phyloP scores from a whole-genome alignment of 2,329 filamentous ascomycete species.

The Rhynchosporium agropyri region DNA sequence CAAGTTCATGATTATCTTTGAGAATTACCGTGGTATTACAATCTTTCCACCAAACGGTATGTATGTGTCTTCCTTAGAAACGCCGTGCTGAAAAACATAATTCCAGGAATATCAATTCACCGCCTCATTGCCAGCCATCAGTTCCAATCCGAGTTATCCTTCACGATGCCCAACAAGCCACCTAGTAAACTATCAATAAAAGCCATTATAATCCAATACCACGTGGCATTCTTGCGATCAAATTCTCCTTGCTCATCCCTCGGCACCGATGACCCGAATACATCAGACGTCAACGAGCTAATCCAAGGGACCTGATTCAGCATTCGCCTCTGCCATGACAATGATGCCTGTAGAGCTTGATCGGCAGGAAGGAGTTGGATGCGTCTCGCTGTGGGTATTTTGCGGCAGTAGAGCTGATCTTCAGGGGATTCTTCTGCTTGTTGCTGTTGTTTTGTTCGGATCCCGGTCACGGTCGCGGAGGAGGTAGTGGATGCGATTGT shows the following conservation, averaged over 20 bases:
- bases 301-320: conserved; percentile 69
- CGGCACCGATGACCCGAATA: conserved; percentile 77
- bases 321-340: conserved; percentile 64
- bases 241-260: conserved; percentile 74
- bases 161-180: conserved; percentile 49
- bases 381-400: conserved; percentile 68
- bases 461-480: conserved; percentile 36
- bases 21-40: conserved; percentile 3
- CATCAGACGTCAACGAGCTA: conserved; percentile 68
- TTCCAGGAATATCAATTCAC: conserved; percentile 23
- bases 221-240: conserved; percentile 69
- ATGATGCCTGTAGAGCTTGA: conserved; percentile 70
- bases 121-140: not conserved
- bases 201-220: conserved; percentile 72
- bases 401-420: conserved; percentile 53
- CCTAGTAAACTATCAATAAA: conserved; percentile 59
- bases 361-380: conserved; percentile 68
- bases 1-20: not conserved
- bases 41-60: not conserved
- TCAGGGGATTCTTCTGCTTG: conserved; percentile 39
- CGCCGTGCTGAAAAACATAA: conserved; percentile 24
- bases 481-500: conserved; percentile 48
- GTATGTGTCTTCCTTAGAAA: conserved; percentile 17
- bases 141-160: conserved; percentile 37
- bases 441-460: conserved; percentile 19